A percentile compares a stretch with the other conserved stretches of the same genome.
These are phyloP conservation scores for Phallus indusiatus DNA, from an alignment of 768 basidiomycete genomes.

Conservation along the genomic window DNA sequence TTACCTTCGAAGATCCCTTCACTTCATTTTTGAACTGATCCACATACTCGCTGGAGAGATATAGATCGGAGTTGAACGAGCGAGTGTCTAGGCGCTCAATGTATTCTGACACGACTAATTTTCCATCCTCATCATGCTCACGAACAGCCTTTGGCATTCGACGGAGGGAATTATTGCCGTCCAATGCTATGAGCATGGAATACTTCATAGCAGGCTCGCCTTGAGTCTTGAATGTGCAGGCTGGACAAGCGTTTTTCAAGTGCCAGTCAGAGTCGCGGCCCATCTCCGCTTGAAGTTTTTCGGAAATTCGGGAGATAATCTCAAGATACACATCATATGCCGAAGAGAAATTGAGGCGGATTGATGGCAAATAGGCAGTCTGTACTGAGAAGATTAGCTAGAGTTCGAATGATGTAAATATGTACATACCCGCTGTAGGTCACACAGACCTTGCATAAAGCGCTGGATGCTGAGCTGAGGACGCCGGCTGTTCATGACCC, in stretches of 20 bases:
- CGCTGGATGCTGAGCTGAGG: conserved; percentile 20
- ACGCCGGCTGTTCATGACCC: not conserved
- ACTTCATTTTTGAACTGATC: conserved; percentile 18
- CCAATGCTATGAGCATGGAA: not conserved
- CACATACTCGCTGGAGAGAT: conserved; percentile 14
- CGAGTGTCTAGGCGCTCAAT: not conserved
- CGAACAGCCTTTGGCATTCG: conserved; percentile 17
- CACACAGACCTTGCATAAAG: conserved; percentile 20
- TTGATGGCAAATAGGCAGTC: too few relatives aligned
- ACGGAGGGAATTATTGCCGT: conserved; percentile 13
- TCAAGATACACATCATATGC: too few relatives aligned
- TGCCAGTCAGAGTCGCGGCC: not conserved
- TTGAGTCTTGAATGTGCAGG: not conserved
- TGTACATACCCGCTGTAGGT: conserved; percentile 16
- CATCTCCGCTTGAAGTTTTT: too few relatives aligned
- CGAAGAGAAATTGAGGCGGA: too few relatives aligned
- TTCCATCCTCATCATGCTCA: conserved; percentile 15
- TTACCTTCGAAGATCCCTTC: not conserved
- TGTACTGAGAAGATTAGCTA: too few relatives aligned
- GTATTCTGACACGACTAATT: conserved; percentile 10
- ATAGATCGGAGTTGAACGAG: conserved; percentile 17
- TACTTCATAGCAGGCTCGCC: not conserved
- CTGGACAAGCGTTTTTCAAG: not conserved
- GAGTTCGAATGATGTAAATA: not conserved
- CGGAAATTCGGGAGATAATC: too few relatives aligned